Percentiles rank a stretch among this genome's conserved stretches.
Conservation (phyloP, 2,329 filamentous ascomycete genomes). For the Xylaria sp. region DNA sequence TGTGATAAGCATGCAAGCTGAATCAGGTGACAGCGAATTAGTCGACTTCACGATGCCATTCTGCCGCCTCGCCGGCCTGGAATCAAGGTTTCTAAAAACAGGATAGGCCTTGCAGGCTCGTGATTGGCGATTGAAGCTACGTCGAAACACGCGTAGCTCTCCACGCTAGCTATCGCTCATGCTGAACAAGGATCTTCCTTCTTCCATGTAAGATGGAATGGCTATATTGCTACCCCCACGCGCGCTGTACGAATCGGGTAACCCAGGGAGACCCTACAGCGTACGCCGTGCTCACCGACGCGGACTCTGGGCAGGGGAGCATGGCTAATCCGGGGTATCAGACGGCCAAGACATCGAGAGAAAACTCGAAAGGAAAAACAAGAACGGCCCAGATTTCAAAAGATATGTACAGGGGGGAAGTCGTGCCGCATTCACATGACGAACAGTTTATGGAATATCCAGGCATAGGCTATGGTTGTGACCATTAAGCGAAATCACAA, state of each 20-base stretch:
- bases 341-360: conserved; percentile 1
- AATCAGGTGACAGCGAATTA: conserved; percentile 35
- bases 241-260: conserved; percentile 31
- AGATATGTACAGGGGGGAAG: not conserved
- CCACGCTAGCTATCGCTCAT: not conserved
- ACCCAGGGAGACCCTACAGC: conserved; percentile 20
- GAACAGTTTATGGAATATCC: conserved; percentile 5
- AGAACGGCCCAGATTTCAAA: conserved; percentile 8
- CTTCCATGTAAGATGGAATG: not conserved
- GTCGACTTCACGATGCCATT: conserved; percentile 31
- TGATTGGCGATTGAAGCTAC: not conserved
- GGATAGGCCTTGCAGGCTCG: not conserved
- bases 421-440: not conserved
- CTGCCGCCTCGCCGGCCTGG: conserved; percentile 1
- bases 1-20: conserved; percentile 30
- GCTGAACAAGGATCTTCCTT: conserved; percentile 22
- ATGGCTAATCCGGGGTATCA: conserved; percentile 18
- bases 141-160: not conserved
- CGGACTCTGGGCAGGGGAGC: conserved; percentile 12
- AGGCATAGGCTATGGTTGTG: not conserved
- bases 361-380: not conserved
- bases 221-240: conserved; percentile 30
- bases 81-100: not conserved
- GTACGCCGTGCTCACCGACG: conserved; percentile 13
- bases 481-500: not conserved